phyloP scores from a whole-genome alignment of 805 yeast genomes.

The Lachancea dasiensis region DNA sequence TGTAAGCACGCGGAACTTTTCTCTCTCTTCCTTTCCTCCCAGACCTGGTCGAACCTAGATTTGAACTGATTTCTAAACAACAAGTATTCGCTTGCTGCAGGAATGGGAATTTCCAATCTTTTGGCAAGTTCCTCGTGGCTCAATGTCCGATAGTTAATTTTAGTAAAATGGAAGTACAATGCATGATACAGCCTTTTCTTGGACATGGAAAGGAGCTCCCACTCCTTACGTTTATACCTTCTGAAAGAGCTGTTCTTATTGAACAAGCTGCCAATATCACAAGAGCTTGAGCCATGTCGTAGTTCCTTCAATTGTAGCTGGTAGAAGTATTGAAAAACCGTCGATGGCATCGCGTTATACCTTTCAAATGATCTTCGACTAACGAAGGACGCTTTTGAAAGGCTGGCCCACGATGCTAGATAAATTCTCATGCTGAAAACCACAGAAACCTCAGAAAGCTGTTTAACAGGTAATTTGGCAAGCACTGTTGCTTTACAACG shows the following conservation, averaged over 20 bases:
- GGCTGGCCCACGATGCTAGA: constrained; percentile 10
- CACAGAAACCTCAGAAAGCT: too few relatives aligned
- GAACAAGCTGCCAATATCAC: constrained; percentile 8
- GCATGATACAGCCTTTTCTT: constrained; percentile 22
- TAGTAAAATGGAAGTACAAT: constrained; percentile 17
- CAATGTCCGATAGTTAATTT: constrained; percentile 13
- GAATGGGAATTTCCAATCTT: constrained; percentile 20
- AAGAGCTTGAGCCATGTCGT: constrained; percentile 4
- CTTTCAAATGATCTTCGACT: constrained; percentile 17
- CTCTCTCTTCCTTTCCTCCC: constrained; percentile 13
- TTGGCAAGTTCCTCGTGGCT: constrained; percentile 21
- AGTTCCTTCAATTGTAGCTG: constrained; percentile 15
- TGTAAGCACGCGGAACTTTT: constrained; percentile 2
- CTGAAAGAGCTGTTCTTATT: constrained; percentile 15
- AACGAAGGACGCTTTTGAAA: constrained; percentile 12
- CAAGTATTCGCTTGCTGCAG: constrained; percentile 23
- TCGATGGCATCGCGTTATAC: constrained; percentile 15
- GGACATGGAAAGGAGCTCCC: constrained; percentile 20
- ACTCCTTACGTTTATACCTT: constrained; percentile 19
- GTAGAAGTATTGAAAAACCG: constrained; percentile 23
- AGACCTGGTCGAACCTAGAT: constrained; percentile 14
- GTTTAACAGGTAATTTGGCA: too few relatives aligned
- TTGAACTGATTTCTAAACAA: constrained; percentile 22
- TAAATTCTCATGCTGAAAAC: constrained; percentile 3
- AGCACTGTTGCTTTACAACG: too few relatives aligned